Conservation (phyloP, 805 yeast species). For the Metschnikowia amazonensis region DNA sequence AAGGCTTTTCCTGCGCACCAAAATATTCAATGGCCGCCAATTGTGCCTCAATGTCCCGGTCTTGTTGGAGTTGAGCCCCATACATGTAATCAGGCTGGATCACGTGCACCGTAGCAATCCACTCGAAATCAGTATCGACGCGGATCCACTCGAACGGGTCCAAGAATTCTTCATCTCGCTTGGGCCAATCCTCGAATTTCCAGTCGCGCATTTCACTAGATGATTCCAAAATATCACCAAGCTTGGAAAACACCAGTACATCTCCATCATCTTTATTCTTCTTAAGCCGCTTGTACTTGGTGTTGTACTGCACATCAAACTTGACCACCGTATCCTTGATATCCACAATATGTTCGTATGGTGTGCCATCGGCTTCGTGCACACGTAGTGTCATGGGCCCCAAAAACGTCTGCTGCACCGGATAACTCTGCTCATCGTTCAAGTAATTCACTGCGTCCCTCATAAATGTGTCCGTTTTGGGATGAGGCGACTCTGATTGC, state of each 20-base stretch:
- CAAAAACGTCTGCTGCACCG: conserved; percentile 55
- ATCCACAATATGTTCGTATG: conserved; percentile 95
- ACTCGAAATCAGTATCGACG: conserved; percentile 96
- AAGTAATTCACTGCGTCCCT: conserved; percentile 42
- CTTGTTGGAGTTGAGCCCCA: conserved; percentile 89
- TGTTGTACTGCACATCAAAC: conserved; percentile 90
- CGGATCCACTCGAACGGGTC: conserved; percentile 98
- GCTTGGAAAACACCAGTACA: conserved; percentile 41
- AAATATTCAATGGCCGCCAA: conserved; percentile 75
- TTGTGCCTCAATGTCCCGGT: conserved; percentile 95
- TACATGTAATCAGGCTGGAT: conserved; percentile 95
- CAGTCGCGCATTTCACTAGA: conserved; percentile 63
- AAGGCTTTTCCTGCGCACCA: conserved; percentile 56
- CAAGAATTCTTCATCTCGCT: conserved; percentile 66
- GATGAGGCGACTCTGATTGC: conserved; percentile 41
- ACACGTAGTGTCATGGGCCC: conserved; percentile 97
- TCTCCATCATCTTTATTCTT: conserved; percentile 48
- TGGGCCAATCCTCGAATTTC: conserved; percentile 68
- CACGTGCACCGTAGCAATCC: conserved; percentile 81
- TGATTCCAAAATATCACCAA: conserved; percentile 74
- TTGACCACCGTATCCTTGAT: conserved; percentile 80
- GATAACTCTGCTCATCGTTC: conserved; percentile 39
- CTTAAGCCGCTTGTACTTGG: conserved; percentile 81
- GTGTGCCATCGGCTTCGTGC: conserved; percentile 98
- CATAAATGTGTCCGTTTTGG: conserved; percentile 41